A percentile compares a stretch with the other conserved stretches of the same genome.
These are phyloP conservation scores for Gilbertella persicaria DNA, from an alignment of 371 early-diverging fungal species.

Conservation along the genomic window DNA sequence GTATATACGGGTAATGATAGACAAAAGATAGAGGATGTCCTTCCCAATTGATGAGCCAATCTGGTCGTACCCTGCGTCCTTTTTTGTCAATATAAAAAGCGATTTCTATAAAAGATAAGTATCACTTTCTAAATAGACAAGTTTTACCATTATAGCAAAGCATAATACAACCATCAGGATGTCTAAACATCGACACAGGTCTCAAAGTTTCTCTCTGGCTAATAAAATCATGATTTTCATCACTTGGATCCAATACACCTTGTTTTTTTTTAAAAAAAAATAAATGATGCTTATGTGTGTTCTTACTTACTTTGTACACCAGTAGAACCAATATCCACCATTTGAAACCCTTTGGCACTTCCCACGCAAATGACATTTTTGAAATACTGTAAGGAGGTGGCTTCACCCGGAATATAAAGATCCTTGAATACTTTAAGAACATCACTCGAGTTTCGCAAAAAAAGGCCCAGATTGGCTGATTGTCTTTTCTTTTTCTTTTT, in stretches of 20 bases:
- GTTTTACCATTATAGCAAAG: constrained; percentile 82
- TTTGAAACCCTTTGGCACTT: constrained; percentile 91
- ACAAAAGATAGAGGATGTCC: constrained; percentile 75
- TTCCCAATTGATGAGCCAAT: constrained; percentile 81
- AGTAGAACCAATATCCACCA: constrained; percentile 83
- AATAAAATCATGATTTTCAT: constrained; percentile 35
- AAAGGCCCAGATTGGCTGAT: constrained; percentile 25
- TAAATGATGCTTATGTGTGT: constrained; percentile 41
- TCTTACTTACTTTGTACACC: constrained; percentile 58
- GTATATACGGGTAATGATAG: constrained; percentile 75
- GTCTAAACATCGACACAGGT: constrained; percentile 87
- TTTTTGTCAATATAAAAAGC: constrained; percentile 91
- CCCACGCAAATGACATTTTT: constrained; percentile 90
- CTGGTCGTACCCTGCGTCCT: constrained; percentile 72
- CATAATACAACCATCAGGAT: constrained; percentile 75
- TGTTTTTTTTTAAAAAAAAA: constrained; percentile 5
- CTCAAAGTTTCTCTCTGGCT: constrained; percentile 36
- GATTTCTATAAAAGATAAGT: constrained; percentile 54
- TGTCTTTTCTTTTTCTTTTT: constrained; percentile 47
- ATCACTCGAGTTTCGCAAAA: constrained; percentile 56
- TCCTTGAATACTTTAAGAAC: constrained; percentile 75
- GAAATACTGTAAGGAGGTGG: constrained; percentile 83
- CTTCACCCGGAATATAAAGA: constrained; percentile 90
- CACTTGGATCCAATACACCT: constrained; percentile 45
- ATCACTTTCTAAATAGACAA: no score